Evolutionary conservation across 306 rosid species (phyloP), one percentile per base, ranked within the genome.

Genomic region (Malus orientalis): DNA sequence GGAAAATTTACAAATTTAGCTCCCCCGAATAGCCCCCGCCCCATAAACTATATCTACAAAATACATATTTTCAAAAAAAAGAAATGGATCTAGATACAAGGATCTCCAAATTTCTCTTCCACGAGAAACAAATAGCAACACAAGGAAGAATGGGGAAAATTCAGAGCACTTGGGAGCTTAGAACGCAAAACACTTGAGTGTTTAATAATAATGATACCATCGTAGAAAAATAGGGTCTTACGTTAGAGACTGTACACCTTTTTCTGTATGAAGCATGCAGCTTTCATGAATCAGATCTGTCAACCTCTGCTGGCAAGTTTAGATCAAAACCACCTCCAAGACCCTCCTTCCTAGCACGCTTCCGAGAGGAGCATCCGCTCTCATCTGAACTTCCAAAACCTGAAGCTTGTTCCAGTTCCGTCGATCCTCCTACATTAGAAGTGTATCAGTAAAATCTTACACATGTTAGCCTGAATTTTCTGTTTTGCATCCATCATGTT

Each of bases 281-380:
- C 33, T 27, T 75, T 78, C 77, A 76, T 4, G 57, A 55, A 85
- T 90, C 86, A 91, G 79, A 82, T 91, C 81, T 90, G 88, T 94
- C 96, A 67, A 85, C 74, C 82, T 88, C 97, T 32, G 97, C 97
- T 29, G 99, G 99, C 86, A 96, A 88, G 91, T 96, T 96, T 57
- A 96, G 87, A 81, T 96, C 98, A 87, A 96, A 83, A 73, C 84
- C 91, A 78, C 85, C 90, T 54, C 88, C 87, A 70, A 80, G 74
- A 66, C 81, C 86, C 5, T 87, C 96, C 78, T 83, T 89, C 84
- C 88, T 85, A 78, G 99, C 84, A 58, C 98, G 99, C 84, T 96
- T 96, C 15, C 84, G 87, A 58, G 97, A 87, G 57, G 88, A 76
- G 80, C 76, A 75, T 73, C 85, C 87, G 9, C 81, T 81, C 68